Conservation (phyloP, 805 yeast species). For the Blastobotrys americana region DNA sequence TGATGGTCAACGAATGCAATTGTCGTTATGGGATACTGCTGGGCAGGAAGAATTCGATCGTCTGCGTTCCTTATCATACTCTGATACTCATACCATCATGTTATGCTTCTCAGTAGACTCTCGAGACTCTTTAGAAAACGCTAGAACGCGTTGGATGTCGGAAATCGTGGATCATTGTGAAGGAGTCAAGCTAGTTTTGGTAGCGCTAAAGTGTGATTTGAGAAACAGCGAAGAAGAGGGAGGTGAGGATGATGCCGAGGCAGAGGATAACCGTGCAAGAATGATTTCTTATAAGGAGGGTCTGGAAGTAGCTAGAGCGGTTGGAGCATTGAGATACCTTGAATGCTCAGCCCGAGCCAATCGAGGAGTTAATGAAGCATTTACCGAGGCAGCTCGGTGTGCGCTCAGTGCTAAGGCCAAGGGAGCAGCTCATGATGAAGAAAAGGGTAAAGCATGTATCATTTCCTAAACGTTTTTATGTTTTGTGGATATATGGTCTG, state of each 20-base stretch:
- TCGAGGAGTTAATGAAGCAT: constrained; percentile 98
- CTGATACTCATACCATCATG: constrained; percentile 96
- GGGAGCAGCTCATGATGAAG: constrained; percentile 39
- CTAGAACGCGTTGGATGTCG: constrained; percentile 93
- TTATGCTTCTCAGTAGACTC: constrained; percentile 93
- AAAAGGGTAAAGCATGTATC: constrained; percentile 21
- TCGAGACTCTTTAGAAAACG: constrained; percentile 88
- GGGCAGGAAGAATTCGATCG: constrained; percentile 98
- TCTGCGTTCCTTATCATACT: constrained; percentile 81
- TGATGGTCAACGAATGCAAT: constrained; percentile 85
- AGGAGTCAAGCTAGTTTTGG: constrained; percentile 88
- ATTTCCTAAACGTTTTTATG: constrained; percentile 12
- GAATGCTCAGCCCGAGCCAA: constrained; percentile 96
- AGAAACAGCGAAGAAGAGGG: constrained; percentile 54
- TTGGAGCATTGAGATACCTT: constrained; percentile 89
- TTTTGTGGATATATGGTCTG: too few species aligned
- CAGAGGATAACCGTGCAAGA: constrained; percentile 33
- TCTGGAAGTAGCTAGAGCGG: constrained; percentile 79
- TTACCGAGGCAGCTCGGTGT: constrained; percentile 96
- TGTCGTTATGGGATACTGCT: constrained; percentile 97
- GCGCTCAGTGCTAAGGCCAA: constrained; percentile 85
- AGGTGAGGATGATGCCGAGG: constrained; percentile 22
- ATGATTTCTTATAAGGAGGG: constrained; percentile 91
- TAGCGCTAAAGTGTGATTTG: constrained; percentile 90
- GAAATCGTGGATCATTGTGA: constrained; percentile 96